Conservation (phyloP, 2,329 filamentous ascomycete species). For the Intubia oerlemansii region DNA sequence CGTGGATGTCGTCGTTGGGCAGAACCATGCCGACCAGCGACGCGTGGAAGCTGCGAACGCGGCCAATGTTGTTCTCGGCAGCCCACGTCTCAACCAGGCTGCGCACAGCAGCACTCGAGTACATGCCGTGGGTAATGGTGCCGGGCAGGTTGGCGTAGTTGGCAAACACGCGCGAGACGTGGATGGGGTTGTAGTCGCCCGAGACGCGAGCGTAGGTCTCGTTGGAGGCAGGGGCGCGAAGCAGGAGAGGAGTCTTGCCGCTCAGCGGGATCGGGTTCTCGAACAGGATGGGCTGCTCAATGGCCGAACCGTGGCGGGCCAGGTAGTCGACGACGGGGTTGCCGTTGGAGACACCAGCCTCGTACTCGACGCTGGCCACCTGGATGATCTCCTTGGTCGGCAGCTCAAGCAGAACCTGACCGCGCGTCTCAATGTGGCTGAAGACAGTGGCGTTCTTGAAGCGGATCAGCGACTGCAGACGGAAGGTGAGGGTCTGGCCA, state of each 20-base stretch:
- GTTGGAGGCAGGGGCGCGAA: conserved; percentile 87
- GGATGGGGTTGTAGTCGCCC: conserved; percentile 96
- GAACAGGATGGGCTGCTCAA: conserved; percentile 92
- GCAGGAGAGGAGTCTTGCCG: conserved; percentile 69
- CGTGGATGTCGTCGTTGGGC: conserved; percentile 84
- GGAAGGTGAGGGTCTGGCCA: conserved; percentile 88
- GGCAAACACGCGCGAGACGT: conserved; percentile 92
- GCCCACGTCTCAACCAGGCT: conserved; percentile 97
- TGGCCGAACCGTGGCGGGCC: conserved; percentile 69
- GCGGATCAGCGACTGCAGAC: conserved; percentile 70
- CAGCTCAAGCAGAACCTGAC: conserved; percentile 81
- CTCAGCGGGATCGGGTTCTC: conserved; percentile 93
- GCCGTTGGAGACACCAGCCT: conserved; percentile 74
- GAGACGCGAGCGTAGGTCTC: conserved; percentile 96
- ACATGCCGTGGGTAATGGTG: conserved; percentile 98
- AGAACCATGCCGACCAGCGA: conserved; percentile 97
- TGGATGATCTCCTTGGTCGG: conserved; percentile 95
- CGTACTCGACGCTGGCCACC: conserved; percentile 92
- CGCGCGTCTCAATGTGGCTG: conserved; percentile 76
- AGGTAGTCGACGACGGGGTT: conserved; percentile 97
- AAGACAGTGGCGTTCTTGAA: conserved; percentile 93
- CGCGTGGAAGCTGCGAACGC: conserved; percentile 92
- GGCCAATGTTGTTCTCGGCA: conserved; percentile 93
- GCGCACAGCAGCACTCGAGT: conserved; percentile 88
- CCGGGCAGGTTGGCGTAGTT: conserved; percentile 89